Evolutionary conservation across 2,329 filamentous ascomycete genomes (phyloP), one percentile per base, ranked within the genome.

Genomic region (Paecilomyces variotii): DNA sequence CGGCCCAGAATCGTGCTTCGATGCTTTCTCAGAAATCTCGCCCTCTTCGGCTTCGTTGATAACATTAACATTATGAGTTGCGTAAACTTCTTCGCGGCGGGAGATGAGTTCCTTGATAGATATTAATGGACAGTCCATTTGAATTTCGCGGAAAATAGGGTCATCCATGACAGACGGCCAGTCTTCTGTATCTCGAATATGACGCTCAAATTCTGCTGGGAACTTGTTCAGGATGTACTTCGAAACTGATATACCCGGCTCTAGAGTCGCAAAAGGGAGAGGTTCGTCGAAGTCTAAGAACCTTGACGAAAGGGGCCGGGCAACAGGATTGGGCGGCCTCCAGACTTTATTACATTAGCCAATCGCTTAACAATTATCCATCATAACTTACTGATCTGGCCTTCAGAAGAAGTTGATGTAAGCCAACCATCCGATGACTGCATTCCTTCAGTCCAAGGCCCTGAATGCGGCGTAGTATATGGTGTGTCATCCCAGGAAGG

Each of bases 111-210:
- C 74, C 39, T 76, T 71, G 52, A 80, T 61, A 2, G 76, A 68
- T 35, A 82, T 66, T 11, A 78, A 62, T 4, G 72, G 67, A 58
- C 72, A 72, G n/a, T 76, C 67, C 2, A 66, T 68, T 1, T 72
- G 68, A 55, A 82, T 79, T 4, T 77, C 72, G 4, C 74, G 69
- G 61, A 82, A 83, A 14, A 80, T 76, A 1, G 80, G 75, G 58
- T 82, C 80, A 56, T 78, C 68, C 63, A 77, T 78, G 55, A 81
- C 72, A n/a, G 72, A 70, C 2, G 76, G 65, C 81, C 81, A 83
- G 25, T 76, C 71, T 39, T 78, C 74, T 0, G 78, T 81, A 60
- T 82, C 75, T 57, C 78, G 70, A 14, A 83, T 75, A 61, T 79
- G 76, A 35, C 78, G 64, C 57, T 76, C 71, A 14, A 76, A 74